phyloP scores from a whole-genome alignment of 768 basidiomycete species.

The Rossbeevera mucosa region DNA sequence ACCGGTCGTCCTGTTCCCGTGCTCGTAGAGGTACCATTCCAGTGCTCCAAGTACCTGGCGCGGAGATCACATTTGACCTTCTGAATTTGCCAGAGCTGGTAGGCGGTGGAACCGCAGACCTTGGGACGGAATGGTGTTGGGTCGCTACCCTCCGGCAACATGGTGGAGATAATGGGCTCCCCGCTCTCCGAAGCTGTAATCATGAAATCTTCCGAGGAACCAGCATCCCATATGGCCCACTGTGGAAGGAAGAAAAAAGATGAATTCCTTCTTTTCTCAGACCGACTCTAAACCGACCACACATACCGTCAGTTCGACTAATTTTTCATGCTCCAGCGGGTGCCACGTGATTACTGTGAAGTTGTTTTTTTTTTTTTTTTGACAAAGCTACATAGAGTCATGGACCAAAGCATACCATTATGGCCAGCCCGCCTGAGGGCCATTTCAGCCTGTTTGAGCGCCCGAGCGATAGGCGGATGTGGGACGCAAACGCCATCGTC shows the following conservation, averaged over 20 bases:
- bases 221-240: constrained; percentile 44
- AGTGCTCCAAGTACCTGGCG: constrained; percentile 55
- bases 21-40: constrained; percentile 46
- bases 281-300: constrained; percentile 5
- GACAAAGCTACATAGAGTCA: neutral
- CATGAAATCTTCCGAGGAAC: constrained; percentile 43
- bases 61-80: constrained; percentile 43
- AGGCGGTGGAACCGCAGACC: constrained; percentile 40
- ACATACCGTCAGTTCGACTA: constrained; percentile 41
- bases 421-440: constrained; percentile 63
- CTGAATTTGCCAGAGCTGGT: constrained; percentile 65
- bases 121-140: constrained; percentile 26
- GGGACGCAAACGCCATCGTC: constrained; percentile 58
- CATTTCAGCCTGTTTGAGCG: constrained; percentile 49
- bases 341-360: constrained; percentile 65
- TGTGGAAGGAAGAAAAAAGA: constrained; percentile 17
- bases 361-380: too few relatives aligned
- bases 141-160: constrained; percentile 34
- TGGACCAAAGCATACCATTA: constrained; percentile 40
- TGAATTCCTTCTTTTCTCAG: neutral
- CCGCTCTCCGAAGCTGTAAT: constrained; percentile 36
- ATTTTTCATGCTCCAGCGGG: constrained; percentile 48
- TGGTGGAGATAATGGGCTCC: constrained; percentile 53
- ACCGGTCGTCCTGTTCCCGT: constrained; percentile 71
- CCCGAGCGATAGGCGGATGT: constrained; percentile 61